These are phyloP conservation scores for Penicillium macrosclerotiorum DNA, from an alignment of 495 filamentous ascomycete species.

Conservation along the genomic window DNA sequence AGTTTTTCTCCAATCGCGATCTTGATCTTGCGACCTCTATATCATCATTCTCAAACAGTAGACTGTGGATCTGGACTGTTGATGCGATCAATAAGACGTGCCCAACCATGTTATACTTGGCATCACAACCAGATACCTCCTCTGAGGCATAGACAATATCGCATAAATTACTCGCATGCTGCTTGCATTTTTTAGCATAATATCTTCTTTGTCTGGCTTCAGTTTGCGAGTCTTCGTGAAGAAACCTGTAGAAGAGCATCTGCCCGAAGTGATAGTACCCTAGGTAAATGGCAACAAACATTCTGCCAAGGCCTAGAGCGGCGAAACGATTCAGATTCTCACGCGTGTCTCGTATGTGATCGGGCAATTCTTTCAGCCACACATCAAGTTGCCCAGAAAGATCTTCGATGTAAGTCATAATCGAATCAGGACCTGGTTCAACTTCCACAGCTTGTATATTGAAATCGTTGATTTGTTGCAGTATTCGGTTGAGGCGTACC, in stretches of 20 bases:
- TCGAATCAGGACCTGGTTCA: slow-evolving; percentile 2
- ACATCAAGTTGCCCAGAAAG: slow-evolving; percentile 26
- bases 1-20: slow-evolving; percentile 37
- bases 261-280: slow-evolving; percentile 44
- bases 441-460: slow-evolving; percentile 24
- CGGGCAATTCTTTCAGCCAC: slow-evolving; percentile 28
- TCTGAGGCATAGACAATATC: slow-evolving; percentile 35
- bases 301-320: slow-evolving; percentile 32
- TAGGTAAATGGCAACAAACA: slow-evolving; percentile 39
- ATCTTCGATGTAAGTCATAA: slow-evolving; percentile 15
- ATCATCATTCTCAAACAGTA: slow-evolving; percentile 30
- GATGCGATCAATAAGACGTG: slow-evolving; percentile 43
- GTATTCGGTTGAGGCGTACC: slow-evolving; percentile 33
- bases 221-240: slow-evolving; percentile 23
- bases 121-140: slow-evolving; percentile 28
- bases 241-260: slow-evolving; percentile 43
- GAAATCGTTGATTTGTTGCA: slow-evolving; percentile 33
- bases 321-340: slow-evolving; percentile 27
- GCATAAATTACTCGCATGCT: slow-evolving; percentile 30
- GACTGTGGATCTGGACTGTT: slow-evolving; percentile 40
- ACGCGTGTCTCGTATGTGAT: slow-evolving; percentile 28
- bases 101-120: slow-evolving; percentile 39
- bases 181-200: slow-evolving; percentile 36
- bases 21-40: slow-evolving; percentile 20
- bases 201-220: slow-evolving; percentile 8